These are phyloP conservation scores for Choiromyces venosus DNA, from an alignment of 495 filamentous ascomycete genomes.

Conservation along the genomic window DNA sequence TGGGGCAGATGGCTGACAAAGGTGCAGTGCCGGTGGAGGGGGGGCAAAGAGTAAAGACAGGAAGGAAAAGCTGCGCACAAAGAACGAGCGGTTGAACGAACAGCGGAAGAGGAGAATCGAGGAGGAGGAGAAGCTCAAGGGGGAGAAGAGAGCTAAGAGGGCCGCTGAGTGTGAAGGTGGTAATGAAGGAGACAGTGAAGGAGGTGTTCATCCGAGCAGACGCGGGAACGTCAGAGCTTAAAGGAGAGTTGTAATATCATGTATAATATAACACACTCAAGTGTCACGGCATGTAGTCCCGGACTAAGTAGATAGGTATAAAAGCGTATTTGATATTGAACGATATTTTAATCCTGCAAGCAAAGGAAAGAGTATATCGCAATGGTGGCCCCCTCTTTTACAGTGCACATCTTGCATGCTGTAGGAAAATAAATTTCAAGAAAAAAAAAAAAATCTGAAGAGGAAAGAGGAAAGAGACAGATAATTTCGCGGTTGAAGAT, in stretches of 20 bases:
- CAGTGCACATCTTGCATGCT: slow-evolving; percentile 1
- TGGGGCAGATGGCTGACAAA: slow-evolving; percentile 21
- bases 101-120: slow-evolving; percentile 56
- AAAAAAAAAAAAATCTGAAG: slow-evolving; percentile 29
- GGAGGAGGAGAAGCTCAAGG: slow-evolving; percentile 51
- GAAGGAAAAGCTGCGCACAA: slow-evolving; percentile 67
- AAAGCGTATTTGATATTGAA: slow-evolving; percentile 5
- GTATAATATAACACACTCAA: slow-evolving; percentile 23
- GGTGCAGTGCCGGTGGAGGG: slow-evolving; percentile 65
- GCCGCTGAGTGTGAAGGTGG: background rate
- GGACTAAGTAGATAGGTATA: slow-evolving; percentile 12
- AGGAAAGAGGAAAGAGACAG: slow-evolving; percentile 12
- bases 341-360: background rate
- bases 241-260: slow-evolving; percentile 7
- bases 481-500: slow-evolving; percentile 24
- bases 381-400: background rate
- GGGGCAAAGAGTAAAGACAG: slow-evolving; percentile 71
- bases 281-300: slow-evolving; percentile 6
- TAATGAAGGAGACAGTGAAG: slow-evolving; percentile 35
- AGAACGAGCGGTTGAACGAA: slow-evolving; percentile 83
- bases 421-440: slow-evolving; percentile 19
- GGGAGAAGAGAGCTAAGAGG: slow-evolving; percentile 49
- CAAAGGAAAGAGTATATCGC: background rate
- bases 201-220: slow-evolving; percentile 38
- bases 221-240: slow-evolving; percentile 27